A percentile compares a stretch with the other conserved stretches of the same genome.
phyloP scores from a whole-genome alignment of 2,329 filamentous ascomycete species.

The Phaeophleospora eucalypticola region DNA sequence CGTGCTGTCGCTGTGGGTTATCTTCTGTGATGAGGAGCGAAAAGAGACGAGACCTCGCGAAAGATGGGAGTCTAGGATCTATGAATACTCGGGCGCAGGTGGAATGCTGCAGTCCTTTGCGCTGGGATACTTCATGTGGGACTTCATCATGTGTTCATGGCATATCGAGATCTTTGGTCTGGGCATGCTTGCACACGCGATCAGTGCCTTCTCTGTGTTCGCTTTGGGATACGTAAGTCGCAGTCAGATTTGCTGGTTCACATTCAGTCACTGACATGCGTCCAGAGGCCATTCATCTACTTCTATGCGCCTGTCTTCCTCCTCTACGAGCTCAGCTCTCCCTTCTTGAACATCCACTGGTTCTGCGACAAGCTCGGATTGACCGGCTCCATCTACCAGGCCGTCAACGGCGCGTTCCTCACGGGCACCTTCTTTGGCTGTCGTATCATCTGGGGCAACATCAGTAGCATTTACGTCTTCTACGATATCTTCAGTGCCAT shows the following conservation, averaged over 20 bases:
- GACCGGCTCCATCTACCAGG: slow-evolving; percentile 69
- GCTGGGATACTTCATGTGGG: slow-evolving; percentile 81
- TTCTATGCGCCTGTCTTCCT: slow-evolving; percentile 79
- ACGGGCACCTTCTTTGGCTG: slow-evolving; percentile 71
- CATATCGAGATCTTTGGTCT: slow-evolving; percentile 69
- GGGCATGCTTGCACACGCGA: slow-evolving; percentile 73
- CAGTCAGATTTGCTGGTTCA: slow-evolving; percentile 2
- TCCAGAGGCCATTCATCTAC: slow-evolving; percentile 75
- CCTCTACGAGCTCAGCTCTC: slow-evolving; percentile 80
- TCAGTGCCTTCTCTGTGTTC: slow-evolving; percentile 70
- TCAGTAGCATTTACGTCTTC: slow-evolving; percentile 62
- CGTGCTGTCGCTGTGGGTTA: slow-evolving; percentile 67
- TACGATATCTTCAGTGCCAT: slow-evolving; percentile 60
- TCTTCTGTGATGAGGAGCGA: slow-evolving; percentile 64
- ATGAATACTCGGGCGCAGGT: slow-evolving; percentile 69
- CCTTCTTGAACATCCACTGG: slow-evolving; percentile 87
- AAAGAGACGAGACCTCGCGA: slow-evolving; percentile 45
- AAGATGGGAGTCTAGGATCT: slow-evolving; percentile 61
- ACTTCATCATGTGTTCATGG: slow-evolving; percentile 64
- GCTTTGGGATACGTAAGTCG: slow-evolving; percentile 71
- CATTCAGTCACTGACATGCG: background rate
- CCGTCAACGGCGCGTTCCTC: slow-evolving; percentile 72
- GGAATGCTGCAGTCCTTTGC: slow-evolving; percentile 74
- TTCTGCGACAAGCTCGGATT: slow-evolving; percentile 83
- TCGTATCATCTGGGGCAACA: slow-evolving; percentile 73